A percentile compares a stretch with the other conserved stretches of the same genome.
These are phyloP conservation scores for Umbelopsis sp. DNA, from an alignment of 192 early-diverging fungal species.

Conservation along the genomic window DNA sequence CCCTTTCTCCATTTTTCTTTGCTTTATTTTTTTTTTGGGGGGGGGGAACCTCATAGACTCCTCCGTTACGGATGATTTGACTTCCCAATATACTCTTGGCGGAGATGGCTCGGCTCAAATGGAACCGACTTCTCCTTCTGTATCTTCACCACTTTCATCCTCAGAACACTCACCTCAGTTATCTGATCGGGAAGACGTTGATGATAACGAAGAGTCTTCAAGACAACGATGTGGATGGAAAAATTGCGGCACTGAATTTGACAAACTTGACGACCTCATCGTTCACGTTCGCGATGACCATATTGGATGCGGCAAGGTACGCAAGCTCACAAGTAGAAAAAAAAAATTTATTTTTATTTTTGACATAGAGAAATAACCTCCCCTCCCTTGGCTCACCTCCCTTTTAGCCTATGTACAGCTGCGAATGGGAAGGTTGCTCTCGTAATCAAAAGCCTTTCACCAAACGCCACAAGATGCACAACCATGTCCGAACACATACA, in stretches of 20 bases:
- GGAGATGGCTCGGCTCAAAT: conserved; percentile 9
- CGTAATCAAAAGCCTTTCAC: conserved; percentile 66
- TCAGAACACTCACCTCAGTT: conserved; percentile 5
- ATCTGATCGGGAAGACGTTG: conserved; percentile 25
- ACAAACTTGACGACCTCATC: conserved; percentile 48
- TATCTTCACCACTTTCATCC: conserved; percentile 18
- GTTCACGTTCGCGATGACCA: conserved; percentile 55
- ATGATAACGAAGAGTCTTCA: conserved; percentile 27
- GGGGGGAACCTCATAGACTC: too few relatives aligned
- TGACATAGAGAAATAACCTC: background rate
- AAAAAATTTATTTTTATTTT: background rate
- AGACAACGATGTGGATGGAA: conserved; percentile 52
- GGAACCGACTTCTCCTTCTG: conserved; percentile 10
- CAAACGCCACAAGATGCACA: conserved; percentile 72
- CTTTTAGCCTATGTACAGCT: conserved; percentile 48
- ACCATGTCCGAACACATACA: conserved; percentile 75
- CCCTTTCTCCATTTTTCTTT: background rate
- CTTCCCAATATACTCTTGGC: background rate
- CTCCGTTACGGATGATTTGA: conserved; percentile 8
- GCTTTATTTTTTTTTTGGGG: too few relatives aligned
- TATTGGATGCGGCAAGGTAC: conserved; percentile 64
- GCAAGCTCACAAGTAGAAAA: background rate
- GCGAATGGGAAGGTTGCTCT: conserved; percentile 53
- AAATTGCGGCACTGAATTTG: conserved; percentile 47
- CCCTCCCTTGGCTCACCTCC: too few relatives aligned